phyloP scores from a whole-genome alignment of 306 rosid species.

The Corylus avellana region DNA sequence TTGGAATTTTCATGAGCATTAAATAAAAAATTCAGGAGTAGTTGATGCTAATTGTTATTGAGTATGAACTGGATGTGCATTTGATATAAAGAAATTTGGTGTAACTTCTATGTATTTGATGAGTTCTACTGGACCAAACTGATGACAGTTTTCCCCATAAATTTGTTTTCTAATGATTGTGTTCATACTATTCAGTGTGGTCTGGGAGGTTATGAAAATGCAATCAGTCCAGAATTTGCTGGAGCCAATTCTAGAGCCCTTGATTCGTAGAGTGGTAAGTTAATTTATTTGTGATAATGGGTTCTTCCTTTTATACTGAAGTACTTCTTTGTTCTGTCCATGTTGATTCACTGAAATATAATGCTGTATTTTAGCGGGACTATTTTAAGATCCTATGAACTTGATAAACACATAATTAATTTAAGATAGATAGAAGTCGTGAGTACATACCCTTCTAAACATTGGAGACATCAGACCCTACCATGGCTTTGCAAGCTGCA shows the following conservation, averaged over 20 bases:
- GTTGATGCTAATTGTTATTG: neutral
- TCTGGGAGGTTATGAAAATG: conserved; percentile 37
- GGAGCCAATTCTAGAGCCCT: conserved; percentile 51
- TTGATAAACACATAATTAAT: conserved; percentile 11
- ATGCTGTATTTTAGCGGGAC: neutral
- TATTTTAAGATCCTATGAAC: neutral
- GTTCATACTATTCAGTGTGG: conserved; percentile 37
- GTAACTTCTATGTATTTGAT: neutral
- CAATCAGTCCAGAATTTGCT: conserved; percentile 41
- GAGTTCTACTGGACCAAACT: conserved; percentile 7
- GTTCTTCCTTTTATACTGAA: neutral
- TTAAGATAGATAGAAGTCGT: neutral
- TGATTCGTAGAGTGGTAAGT: conserved; percentile 63
- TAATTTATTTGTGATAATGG: neutral
- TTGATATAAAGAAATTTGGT: neutral
- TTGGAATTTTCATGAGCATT: neutral
- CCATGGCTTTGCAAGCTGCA: conserved; percentile 32
- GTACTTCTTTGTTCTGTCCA: neutral
- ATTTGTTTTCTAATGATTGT: conserved; percentile 18
- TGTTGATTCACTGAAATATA: neutral
- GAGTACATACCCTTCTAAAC: conserved; percentile 3
- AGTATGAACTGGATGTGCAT: neutral
- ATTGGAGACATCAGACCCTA: conserved; percentile 15
- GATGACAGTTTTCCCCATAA: neutral
- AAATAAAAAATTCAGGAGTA: neutral